These are phyloP conservation scores for Schizosaccharomyces lindneri DNA, from an alignment of 805 yeast genomes.

Conservation along the genomic window DNA sequence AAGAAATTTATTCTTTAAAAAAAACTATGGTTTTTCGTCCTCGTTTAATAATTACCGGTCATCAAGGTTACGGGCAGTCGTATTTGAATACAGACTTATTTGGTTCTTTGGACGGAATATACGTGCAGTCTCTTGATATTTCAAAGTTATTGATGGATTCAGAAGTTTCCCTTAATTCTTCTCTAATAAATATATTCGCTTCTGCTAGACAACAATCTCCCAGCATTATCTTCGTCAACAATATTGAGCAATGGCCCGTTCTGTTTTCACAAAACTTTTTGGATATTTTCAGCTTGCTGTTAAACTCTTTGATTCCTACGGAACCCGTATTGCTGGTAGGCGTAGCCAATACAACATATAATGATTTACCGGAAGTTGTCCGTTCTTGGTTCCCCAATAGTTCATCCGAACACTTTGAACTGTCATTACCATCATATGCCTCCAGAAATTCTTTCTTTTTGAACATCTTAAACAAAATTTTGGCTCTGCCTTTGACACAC, in stretches of 20 bases:
- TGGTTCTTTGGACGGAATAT: conserved; percentile 66
- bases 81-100: conserved; percentile 63
- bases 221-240: conserved; percentile 57
- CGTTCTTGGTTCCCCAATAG: conserved; percentile 30
- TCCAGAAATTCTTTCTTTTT: neutral
- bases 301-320: conserved; percentile 38
- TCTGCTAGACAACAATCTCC: conserved; percentile 80
- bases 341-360: conserved; percentile 25
- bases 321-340: conserved; percentile 56
- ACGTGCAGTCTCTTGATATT: conserved; percentile 64
- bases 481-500: neutral
- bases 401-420: neutral
- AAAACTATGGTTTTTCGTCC: conserved; percentile 33
- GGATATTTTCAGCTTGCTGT: conserved; percentile 40
- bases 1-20: neutral
- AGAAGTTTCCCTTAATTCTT: conserved; percentile 50
- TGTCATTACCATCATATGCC: neutral
- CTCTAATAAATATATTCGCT: conserved; percentile 31
- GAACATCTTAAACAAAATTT: neutral
- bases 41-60: conserved; percentile 47
- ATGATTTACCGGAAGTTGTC: conserved; percentile 23
- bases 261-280: conserved; percentile 43
- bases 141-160: conserved; percentile 55
- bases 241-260: conserved; percentile 46
- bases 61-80: conserved; percentile 61